These are phyloP conservation scores for Podila horticola DNA, from an alignment of 192 early-diverging fungal genomes.

Conservation along the genomic window DNA sequence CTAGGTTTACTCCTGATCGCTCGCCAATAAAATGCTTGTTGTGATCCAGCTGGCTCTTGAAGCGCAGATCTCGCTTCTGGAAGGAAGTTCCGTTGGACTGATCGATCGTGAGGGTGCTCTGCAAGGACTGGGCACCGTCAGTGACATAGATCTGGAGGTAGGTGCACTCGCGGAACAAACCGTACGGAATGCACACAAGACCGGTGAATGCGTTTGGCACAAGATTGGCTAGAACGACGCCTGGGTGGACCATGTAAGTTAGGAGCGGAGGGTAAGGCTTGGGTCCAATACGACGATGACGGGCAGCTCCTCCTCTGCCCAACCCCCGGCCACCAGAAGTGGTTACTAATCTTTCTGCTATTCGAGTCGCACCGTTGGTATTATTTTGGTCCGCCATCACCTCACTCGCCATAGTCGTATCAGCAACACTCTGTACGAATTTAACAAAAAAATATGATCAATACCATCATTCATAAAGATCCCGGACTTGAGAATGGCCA, in stretches of 20 bases:
- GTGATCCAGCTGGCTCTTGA: slow-evolving; percentile 22
- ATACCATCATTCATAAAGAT: neutral
- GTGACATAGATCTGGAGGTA: slow-evolving; percentile 36
- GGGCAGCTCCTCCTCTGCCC: slow-evolving; percentile 17
- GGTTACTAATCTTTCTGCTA: neutral
- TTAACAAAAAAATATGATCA: neutral
- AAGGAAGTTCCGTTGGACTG: neutral
- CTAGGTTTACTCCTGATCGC: slow-evolving; percentile 18
- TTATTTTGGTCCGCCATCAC: slow-evolving; percentile 11
- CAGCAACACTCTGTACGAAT: slow-evolving; percentile 16
- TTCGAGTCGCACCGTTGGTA: neutral
- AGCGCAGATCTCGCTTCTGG: slow-evolving; percentile 33
- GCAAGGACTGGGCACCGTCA: slow-evolving; percentile 22
- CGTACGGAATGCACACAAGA: slow-evolving; percentile 12
- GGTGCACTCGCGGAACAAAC: slow-evolving; percentile 6
- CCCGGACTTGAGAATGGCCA: neutral
- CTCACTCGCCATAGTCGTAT: slow-evolving; percentile 18
- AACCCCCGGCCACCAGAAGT: slow-evolving; percentile 2
- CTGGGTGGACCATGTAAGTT: slow-evolving; percentile 22
- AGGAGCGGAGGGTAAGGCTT: slow-evolving; percentile 5
- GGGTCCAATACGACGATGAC: slow-evolving; percentile 22
- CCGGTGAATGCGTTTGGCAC: slow-evolving; percentile 14
- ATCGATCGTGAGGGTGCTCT: neutral
- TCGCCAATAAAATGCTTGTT: slow-evolving; percentile 35
- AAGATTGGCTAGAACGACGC: slow-evolving; percentile 21